These are phyloP conservation scores for Ascochyta koolunga DNA, from an alignment of 2,329 filamentous ascomycete genomes.

Conservation along the genomic window DNA sequence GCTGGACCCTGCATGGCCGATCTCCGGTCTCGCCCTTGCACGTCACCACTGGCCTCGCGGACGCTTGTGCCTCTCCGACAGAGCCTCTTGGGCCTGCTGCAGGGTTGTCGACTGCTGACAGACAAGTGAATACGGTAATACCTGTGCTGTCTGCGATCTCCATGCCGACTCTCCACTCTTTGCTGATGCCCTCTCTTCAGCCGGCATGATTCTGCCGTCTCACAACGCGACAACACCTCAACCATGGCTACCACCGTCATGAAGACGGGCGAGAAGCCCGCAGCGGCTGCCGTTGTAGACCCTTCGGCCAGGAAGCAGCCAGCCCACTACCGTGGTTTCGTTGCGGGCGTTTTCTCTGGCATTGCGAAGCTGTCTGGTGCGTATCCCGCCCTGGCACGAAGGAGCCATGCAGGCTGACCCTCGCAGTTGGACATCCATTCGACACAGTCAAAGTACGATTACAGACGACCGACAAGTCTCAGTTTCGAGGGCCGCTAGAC, in stretches of 20 bases:
- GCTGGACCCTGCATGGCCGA: neutral
- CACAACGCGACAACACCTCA: slow-evolving; percentile 13
- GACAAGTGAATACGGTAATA: slow-evolving; percentile 12
- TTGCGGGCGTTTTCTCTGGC: slow-evolving; percentile 93
- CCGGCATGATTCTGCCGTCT: slow-evolving; percentile 31
- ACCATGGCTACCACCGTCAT: slow-evolving; percentile 46
- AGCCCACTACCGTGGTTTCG: slow-evolving; percentile 90
- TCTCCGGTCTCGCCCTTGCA: slow-evolving; percentile 23
- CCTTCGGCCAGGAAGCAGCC: slow-evolving; percentile 35
- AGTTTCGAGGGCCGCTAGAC: slow-evolving; percentile 85
- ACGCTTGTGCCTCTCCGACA: slow-evolving; percentile 40
- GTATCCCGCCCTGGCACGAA: slow-evolving; percentile 30
- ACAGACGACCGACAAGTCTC: slow-evolving; percentile 78
- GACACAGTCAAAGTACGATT: slow-evolving; percentile 97
- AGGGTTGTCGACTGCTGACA: slow-evolving; percentile 15
- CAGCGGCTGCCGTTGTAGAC: slow-evolving; percentile 33
- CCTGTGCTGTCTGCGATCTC: neutral
- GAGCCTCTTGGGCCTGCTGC: slow-evolving; percentile 12
- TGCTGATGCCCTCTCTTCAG: slow-evolving; percentile 3
- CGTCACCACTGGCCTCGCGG: slow-evolving; percentile 43
- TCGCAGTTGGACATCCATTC: slow-evolving; percentile 71
- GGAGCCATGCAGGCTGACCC: slow-evolving; percentile 17
- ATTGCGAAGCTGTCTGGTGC: slow-evolving; percentile 85
- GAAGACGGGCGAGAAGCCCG: slow-evolving; percentile 37
- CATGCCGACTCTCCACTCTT: slow-evolving; percentile 16